Evolutionary conservation across 176 grass and related monocot species (phyloP).

Genomic region (Triticum aestivum): IWGSC_CS_RefSeq_v2.1 NC_057805.1:409542425-409542924

Average conservation of each 20-base stretch:
- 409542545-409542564: slow-evolving; percentile 86
- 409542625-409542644: slow-evolving; percentile 93
- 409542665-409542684: slow-evolving; percentile 87
- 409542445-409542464: slow-evolving; percentile 96
- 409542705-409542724: slow-evolving; percentile 72
- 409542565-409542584: slow-evolving; percentile 73
- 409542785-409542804: slow-evolving; percentile 90
- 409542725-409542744: slow-evolving; percentile 89
- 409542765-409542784: slow-evolving; percentile 98
- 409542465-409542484: slow-evolving; percentile 62
- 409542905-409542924: slow-evolving; percentile 86
- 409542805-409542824: neutral
- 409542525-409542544: slow-evolving; percentile 95
- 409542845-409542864: neutral
- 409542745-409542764: slow-evolving; percentile 94
- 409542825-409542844: neutral
- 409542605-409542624: slow-evolving; percentile 80
- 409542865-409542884: neutral
- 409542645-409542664: slow-evolving; percentile 91
- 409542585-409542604: slow-evolving; percentile 83
- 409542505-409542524: slow-evolving; percentile 77
- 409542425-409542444: slow-evolving; percentile 96
- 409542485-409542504: slow-evolving; percentile 80
- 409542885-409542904: slow-evolving; percentile 82
- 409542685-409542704: slow-evolving; percentile 93